Evolutionary conservation across 1,284 basidiomycete species (phyloP), one percentile per base, ranked within the genome.

Genomic region (Cutaneotrichosporon sp.): DNA sequence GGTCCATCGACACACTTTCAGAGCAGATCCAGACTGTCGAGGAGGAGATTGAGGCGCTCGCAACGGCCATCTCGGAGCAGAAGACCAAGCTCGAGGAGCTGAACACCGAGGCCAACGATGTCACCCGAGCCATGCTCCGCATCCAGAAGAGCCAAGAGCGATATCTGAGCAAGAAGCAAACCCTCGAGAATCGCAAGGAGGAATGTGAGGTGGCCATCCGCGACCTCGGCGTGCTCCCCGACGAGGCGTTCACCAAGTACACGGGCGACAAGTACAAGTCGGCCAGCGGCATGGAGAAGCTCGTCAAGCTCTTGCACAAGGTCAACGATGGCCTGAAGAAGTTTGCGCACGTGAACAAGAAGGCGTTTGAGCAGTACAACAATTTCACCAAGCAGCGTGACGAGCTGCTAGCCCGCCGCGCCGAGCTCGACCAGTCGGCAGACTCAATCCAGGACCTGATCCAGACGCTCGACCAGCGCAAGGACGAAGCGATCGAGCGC

Each of bases 301-400:
- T 99, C 46, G 86, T 96, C 71, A 95, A 92, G 82, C 90, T 89
- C 69, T 85, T 99, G 42, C 94, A 97, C 74, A 85, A 86, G 30
- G 89, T 94, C 69, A 95, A 97, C 73, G 94, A 97, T 72, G 87
- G 87, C 34, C 83, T 99, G 68, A 97, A 96, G 80, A 95, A 95
- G 80, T 99, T 94, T 73, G 90, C 92, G 0, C 95, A 98, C 76
- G 96, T 99, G 70, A 99, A 99, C 85, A 99, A 99, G 84, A 98
- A 98, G 80, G 97, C 96, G 1, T 96, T 97, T 75, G 97, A 99
- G 80, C 94, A 98, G 80, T 98, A 97, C 83, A 92, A 87, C 80
- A 95, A 91, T 76, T 99, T 99, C 79, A 97, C 95, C 11, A 97
- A 96, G 76, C 95, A 99, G 80, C 88, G 95, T 2, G 95, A 98